These are phyloP conservation scores for Diaporthe eres DNA, from an alignment of 2,329 filamentous ascomycete genomes.

Conservation along the genomic window DNA sequence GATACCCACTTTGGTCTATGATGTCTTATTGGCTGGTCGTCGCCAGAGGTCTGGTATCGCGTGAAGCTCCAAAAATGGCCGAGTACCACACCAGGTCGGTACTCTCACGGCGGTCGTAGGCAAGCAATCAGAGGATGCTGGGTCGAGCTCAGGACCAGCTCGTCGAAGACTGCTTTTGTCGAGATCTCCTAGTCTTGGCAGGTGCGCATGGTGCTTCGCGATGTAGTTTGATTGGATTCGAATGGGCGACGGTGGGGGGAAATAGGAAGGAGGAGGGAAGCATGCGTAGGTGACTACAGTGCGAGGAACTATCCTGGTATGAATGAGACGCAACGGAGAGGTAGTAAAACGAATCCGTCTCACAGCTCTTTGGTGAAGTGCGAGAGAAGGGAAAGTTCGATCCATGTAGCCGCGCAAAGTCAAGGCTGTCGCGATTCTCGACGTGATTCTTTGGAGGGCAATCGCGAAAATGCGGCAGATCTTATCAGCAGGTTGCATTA, in stretches of 20 bases:
- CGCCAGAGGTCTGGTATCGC: not conserved
- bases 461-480: constrained; percentile 35
- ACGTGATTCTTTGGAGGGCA: constrained; percentile 26
- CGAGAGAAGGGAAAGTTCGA: constrained; percentile 3
- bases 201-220: constrained; percentile 42
- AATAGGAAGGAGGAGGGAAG: constrained; percentile 18
- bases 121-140: constrained; percentile 20
- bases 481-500: constrained; percentile 37
- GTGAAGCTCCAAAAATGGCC: constrained; percentile 1
- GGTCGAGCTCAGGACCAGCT: constrained; percentile 37
- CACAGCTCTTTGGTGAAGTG: not conserved
- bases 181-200: constrained; percentile 42
- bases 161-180: constrained; percentile 41
- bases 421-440: constrained; percentile 3
- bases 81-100: constrained; percentile 19
- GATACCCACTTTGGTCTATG: not conserved
- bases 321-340: not conserved
- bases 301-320: not conserved
- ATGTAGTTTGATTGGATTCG: constrained; percentile 34
- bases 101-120: constrained; percentile 38
- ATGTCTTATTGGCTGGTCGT: not conserved
- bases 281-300: not conserved
- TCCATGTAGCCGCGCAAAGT: not conserved
- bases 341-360: not conserved
- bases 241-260: not conserved